Percentiles rank a stretch among this genome's conserved stretches.
Conservation (phyloP, 345 rosid genomes). For the Cochlearia excelsa region DNA sequence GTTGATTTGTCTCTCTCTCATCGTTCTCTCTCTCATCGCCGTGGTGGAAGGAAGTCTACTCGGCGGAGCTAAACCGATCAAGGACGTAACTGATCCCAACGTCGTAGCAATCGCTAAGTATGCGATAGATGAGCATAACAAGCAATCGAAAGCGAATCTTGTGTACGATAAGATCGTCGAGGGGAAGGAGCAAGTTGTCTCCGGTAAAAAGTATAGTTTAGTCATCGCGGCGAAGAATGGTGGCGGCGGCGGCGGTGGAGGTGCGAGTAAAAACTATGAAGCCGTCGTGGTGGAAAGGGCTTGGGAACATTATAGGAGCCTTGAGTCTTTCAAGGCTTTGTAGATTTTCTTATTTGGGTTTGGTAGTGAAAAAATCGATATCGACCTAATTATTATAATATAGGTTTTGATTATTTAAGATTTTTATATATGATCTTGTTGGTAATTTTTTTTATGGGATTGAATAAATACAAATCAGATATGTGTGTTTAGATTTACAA, state of each 20-base stretch:
- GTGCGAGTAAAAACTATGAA: slow-evolving; percentile 27
- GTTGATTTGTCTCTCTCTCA: slow-evolving; percentile 26
- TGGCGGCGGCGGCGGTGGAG: neutral
- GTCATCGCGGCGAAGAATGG: slow-evolving; percentile 34
- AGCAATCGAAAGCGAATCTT: slow-evolving; percentile 28
- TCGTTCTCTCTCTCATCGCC: slow-evolving; percentile 27
- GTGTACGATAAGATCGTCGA: slow-evolving; percentile 32
- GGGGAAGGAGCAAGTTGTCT: slow-evolving; percentile 52
- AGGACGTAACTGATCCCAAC: slow-evolving; percentile 37
- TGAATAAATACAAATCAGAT: too few relatives aligned
- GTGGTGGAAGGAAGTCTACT: slow-evolving; percentile 10
- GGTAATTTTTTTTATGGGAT: too few relatives aligned
- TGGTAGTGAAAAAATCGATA: neutral
- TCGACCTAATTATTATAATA: neutral
- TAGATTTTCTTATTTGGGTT: slow-evolving; percentile 14
- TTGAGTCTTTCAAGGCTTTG: slow-evolving; percentile 22
- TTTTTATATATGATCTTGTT: neutral
- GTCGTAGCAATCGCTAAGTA: slow-evolving; percentile 43
- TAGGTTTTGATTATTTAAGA: slow-evolving; percentile 6
- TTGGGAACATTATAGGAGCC: slow-evolving; percentile 33
- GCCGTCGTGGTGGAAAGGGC: slow-evolving; percentile 57
- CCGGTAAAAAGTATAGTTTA: slow-evolving; percentile 53
- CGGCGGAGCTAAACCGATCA: slow-evolving; percentile 48
- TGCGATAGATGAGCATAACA: slow-evolving; percentile 42
- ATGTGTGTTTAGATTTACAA: too few relatives aligned